These are phyloP conservation scores for Fusarium graminum DNA, from an alignment of 2,329 filamentous ascomycete species.

Conservation along the genomic window DNA sequence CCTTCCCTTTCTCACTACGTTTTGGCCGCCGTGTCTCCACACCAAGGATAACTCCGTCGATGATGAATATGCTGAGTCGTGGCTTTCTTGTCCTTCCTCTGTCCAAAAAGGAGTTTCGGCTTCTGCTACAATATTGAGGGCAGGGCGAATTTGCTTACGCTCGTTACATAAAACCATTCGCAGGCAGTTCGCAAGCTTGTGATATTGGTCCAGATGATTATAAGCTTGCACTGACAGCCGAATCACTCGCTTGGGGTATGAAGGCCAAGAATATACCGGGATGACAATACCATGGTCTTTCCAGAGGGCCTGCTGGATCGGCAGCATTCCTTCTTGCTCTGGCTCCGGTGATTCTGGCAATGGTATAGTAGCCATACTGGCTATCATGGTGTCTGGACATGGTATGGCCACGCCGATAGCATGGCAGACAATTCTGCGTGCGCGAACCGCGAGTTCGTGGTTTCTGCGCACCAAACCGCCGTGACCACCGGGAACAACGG, in stretches of 20 bases:
- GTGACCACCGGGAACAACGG: not conserved
- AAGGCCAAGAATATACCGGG: not conserved
- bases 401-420: not conserved
- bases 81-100: too few species aligned
- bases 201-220: not conserved
- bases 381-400: not conserved
- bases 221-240: not conserved
- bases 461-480: not conserved
- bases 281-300: not conserved
- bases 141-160: too few species aligned
- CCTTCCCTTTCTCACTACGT: too few species aligned
- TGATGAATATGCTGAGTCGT: too few species aligned
- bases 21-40: too few species aligned
- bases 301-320: not conserved
- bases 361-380: not conserved
- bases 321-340: constrained; percentile 1
- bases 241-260: not conserved
- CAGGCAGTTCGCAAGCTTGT: not conserved
- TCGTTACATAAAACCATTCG: not conserved
- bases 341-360: not conserved
- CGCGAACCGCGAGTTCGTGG: not conserved
- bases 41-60: too few species aligned
- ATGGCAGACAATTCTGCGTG: not conserved
- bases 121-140: too few species aligned
- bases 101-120: too few species aligned